Evolutionary conservation across 371 early-diverging fungal genomes (phyloP).

Genomic region (Syncephalastrum sp.): DNA sequence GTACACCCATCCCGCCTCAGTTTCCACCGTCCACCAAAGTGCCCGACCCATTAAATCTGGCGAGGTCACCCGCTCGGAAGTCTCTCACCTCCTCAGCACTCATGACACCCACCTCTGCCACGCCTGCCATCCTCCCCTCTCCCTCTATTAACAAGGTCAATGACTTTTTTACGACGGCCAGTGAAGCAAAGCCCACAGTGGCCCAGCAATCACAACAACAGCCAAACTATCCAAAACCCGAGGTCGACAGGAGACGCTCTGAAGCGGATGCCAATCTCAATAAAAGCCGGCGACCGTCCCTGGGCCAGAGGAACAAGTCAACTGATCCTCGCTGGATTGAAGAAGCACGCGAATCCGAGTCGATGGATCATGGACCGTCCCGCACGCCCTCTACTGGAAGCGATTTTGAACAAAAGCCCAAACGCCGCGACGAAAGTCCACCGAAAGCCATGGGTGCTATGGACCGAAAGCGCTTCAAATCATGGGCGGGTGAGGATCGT

Average conservation of each 20-base stretch:
- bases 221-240: not conserved
- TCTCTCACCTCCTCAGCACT: not conserved
- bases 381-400: too few species aligned
- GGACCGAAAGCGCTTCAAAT: conserved; percentile 20
- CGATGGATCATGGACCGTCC: too few species aligned
- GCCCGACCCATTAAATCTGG: not conserved
- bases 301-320: conserved; percentile 1
- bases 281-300: not conserved
- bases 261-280: conserved; percentile 11
- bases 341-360: too few species aligned
- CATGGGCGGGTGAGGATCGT: conserved; percentile 15
- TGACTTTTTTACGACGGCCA: conserved; percentile 5
- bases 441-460: conserved; percentile 1
- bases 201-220: not conserved
- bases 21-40: conserved; percentile 5
- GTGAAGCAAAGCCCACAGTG: conserved; percentile 16
- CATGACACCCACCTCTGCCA: conserved; percentile 15
- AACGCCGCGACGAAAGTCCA: conserved; percentile 1
- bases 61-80: conserved; percentile 2
- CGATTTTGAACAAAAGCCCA: too few species aligned
- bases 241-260: conserved; percentile 13
- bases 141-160: conserved; percentile 14
- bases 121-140: conserved; percentile 19
- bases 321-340: too few species aligned
- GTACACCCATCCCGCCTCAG: conserved; percentile 30